phyloP scores from a whole-genome alignment of 768 basidiomycete species.

The Trametes villosa region DNA sequence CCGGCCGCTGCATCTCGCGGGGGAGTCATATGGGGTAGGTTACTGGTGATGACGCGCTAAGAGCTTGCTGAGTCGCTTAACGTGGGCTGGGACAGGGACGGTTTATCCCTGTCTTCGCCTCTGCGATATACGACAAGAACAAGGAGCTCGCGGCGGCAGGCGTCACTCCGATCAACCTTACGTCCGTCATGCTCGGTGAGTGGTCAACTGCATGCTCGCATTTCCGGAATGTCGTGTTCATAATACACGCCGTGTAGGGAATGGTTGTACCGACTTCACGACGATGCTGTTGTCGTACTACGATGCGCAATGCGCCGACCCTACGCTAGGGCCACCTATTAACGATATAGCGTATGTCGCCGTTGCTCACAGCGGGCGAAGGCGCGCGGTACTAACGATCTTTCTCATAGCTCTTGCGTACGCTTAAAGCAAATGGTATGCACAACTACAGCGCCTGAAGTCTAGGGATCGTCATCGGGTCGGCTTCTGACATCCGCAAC shows the following conservation, averaged over 20 bases:
- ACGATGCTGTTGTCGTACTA: slow-evolving; percentile 47
- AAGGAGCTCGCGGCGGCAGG: slow-evolving; percentile 45
- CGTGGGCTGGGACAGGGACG: slow-evolving; percentile 53
- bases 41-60: no score
- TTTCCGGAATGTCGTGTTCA: neutral
- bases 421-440: slow-evolving; percentile 49
- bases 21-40: slow-evolving; percentile 55
- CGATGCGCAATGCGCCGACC: slow-evolving; percentile 57
- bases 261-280: slow-evolving; percentile 47
- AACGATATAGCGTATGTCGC: slow-evolving; percentile 47
- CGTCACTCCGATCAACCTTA: slow-evolving; percentile 52
- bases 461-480: no score
- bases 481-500: neutral
- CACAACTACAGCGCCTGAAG: no score
- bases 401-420: slow-evolving; percentile 40
- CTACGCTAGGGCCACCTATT: slow-evolving; percentile 49
- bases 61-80: no score
- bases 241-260: slow-evolving; percentile 35
- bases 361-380: neutral
- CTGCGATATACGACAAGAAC: slow-evolving; percentile 55
- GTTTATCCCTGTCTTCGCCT: slow-evolving; percentile 55
- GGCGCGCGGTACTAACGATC: neutral
- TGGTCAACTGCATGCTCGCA: no score
- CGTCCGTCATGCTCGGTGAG: slow-evolving; percentile 55
- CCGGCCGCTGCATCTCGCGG: slow-evolving; percentile 47